Conservation (phyloP, 352 stramenopile species). For the Thraustotheca clavata region DNA sequence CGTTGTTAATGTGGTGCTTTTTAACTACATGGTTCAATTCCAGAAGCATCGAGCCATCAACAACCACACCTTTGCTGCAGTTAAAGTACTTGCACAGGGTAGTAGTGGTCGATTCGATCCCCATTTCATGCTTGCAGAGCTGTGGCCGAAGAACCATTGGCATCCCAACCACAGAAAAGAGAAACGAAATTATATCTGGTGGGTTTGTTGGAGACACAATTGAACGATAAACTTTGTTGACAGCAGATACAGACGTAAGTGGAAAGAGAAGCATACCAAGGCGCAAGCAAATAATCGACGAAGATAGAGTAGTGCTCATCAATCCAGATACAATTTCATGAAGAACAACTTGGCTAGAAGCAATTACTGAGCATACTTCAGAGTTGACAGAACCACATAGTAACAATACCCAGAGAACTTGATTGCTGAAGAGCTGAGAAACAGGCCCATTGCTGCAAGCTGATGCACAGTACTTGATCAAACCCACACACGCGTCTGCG, state of each 20-base stretch:
- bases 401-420: constrained; percentile 66
- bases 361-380: constrained; percentile 55
- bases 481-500: constrained; percentile 53
- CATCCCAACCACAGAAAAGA: constrained; percentile 57
- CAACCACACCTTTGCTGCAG: constrained; percentile 46
- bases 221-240: constrained; percentile 57
- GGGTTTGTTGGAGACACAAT: constrained; percentile 24
- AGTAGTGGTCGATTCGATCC: constrained; percentile 58
- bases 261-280: constrained; percentile 79
- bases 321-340: constrained; percentile 58
- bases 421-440: constrained; percentile 60
- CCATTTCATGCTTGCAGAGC: constrained; percentile 73
- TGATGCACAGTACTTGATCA: constrained; percentile 51
- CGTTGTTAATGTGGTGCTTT: constrained; percentile 25
- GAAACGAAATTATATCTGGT: constrained; percentile 37
- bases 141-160: constrained; percentile 54
- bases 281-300: constrained; percentile 68
- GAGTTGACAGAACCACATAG: constrained; percentile 53
- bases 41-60: neutral
- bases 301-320: constrained; percentile 46
- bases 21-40: constrained; percentile 4
- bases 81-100: constrained; percentile 49
- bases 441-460: constrained; percentile 14
- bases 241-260: constrained; percentile 54
- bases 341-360: constrained; percentile 42